These are phyloP conservation scores for Plasmodium yoelii DNA, from an alignment of 169 alveolate species.

Conservation along the genomic window DNA sequence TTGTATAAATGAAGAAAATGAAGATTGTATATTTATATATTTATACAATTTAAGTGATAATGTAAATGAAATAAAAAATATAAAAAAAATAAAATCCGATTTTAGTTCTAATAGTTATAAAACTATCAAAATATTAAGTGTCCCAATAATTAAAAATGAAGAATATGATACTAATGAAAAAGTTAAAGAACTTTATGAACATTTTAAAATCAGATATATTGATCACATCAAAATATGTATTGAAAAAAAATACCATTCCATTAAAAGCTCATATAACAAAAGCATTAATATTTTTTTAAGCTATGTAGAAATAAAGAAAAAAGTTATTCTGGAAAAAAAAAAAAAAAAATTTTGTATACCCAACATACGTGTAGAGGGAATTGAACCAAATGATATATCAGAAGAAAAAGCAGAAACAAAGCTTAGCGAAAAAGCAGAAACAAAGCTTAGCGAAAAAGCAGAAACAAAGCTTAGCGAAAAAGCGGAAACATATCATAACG, in stretches of 20 bases:
- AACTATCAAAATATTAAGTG: constrained; percentile 58
- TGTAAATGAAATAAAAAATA: constrained; percentile 60
- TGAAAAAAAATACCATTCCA: constrained; percentile 45
- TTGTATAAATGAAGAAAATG: constrained; percentile 39
- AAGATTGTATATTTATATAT: constrained; percentile 53
- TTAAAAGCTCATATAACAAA: constrained; percentile 55
- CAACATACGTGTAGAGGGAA: background rate
- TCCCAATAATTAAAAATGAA: constrained; percentile 34
- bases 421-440: too few species aligned
- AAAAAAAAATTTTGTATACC: constrained; percentile 35
- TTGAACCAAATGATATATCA: background rate
- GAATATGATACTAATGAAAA: constrained; percentile 38
- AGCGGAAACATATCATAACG: background rate
- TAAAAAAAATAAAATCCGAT: constrained; percentile 61
- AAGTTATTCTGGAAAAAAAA: constrained; percentile 21
- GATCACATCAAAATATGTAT: constrained; percentile 72
- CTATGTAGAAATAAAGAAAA: constrained; percentile 38
- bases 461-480: background rate
- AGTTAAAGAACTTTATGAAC: constrained; percentile 60
- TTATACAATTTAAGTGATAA: constrained; percentile 56
- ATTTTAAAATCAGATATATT: constrained; percentile 42
- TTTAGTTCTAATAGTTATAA: constrained; percentile 59
- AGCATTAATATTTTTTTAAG: constrained; percentile 40
- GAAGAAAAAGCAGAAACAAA: background rate
- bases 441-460: too few species aligned